phyloP scores from a whole-genome alignment of 202 grass and related monocot genomes.

The Elaeis oleifera region DNA sequence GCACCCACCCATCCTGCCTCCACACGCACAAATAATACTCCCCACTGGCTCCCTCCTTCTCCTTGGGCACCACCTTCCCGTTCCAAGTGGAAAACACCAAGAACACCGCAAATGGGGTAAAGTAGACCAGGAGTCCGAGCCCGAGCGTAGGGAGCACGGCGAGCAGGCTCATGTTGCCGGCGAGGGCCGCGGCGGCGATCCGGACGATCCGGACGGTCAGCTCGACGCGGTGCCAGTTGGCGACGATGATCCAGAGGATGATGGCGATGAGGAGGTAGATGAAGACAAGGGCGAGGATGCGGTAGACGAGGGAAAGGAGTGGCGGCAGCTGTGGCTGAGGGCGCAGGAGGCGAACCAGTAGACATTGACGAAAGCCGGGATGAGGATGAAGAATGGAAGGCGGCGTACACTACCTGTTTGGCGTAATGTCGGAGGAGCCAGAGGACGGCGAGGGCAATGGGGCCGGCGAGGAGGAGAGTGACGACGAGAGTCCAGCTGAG shows the following conservation, averaged over 20 bases:
- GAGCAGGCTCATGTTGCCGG: slow-evolving; percentile 26
- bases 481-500: slow-evolving; percentile 28
- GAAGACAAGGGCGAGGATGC: slow-evolving; percentile 31
- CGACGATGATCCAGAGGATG: slow-evolving; percentile 35
- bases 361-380: slow-evolving; percentile 32
- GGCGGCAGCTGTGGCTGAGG: slow-evolving; percentile 10
- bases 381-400: slow-evolving; percentile 47
- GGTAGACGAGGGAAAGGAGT: slow-evolving; percentile 31
- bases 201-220: slow-evolving; percentile 34
- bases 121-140: slow-evolving; percentile 24
- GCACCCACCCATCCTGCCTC: slow-evolving; percentile 40
- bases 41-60: slow-evolving; percentile 2
- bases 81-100: slow-evolving; percentile 45
- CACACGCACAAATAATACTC: slow-evolving; percentile 32
- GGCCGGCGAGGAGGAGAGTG: slow-evolving; percentile 26
- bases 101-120: slow-evolving; percentile 32
- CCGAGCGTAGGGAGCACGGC: slow-evolving; percentile 23
- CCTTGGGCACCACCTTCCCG: slow-evolving; percentile 28
- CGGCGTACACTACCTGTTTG: slow-evolving; percentile 30
- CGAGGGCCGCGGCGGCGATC: slow-evolving; percentile 26
- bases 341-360: slow-evolving; percentile 41
- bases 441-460: slow-evolving; percentile 26
- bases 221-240: slow-evolving; percentile 39
- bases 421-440: slow-evolving; percentile 29
- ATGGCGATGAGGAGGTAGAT: slow-evolving; percentile 35